Conservation (phyloP, 108 stramenopile genomes). For the Nitzschia palea region DNA sequence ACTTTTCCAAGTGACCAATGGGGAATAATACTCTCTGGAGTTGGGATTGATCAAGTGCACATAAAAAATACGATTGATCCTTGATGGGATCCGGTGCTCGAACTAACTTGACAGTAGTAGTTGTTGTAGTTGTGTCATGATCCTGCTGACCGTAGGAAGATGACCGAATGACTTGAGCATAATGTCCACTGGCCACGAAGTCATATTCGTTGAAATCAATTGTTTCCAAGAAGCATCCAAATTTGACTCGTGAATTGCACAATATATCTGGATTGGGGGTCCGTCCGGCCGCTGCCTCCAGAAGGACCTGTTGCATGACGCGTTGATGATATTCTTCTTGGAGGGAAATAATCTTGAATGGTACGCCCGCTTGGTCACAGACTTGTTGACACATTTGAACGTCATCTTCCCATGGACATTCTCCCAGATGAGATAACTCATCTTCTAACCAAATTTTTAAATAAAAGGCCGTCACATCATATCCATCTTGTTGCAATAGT, state of each 20-base stretch:
- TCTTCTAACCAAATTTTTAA: conserved; percentile 98
- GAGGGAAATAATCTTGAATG: conserved; percentile 82
- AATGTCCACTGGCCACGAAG: conserved; percentile 94
- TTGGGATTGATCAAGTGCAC: conserved; percentile 87
- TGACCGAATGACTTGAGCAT: conserved; percentile 76
- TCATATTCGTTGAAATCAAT: conserved; percentile 50
- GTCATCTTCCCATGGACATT: conserved; percentile 97
- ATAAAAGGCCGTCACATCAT: conserved; percentile 93
- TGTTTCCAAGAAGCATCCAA: conserved; percentile 92
- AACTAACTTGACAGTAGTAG: conserved; percentile 49
- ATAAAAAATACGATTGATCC: conserved; percentile 98
- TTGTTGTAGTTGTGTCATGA: not conserved
- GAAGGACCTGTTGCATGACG: conserved; percentile 89
- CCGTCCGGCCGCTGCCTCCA: conserved; percentile 82
- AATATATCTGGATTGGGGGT: conserved; percentile 98
- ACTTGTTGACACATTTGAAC: conserved; percentile 69
- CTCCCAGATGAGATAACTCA: conserved; percentile 90
- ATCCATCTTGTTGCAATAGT: conserved; percentile 79
- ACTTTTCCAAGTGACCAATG: conserved; percentile 88
- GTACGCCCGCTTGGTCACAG: conserved; percentile 90
- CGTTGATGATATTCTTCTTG: conserved; percentile 89
- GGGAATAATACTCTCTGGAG: conserved; percentile 86
- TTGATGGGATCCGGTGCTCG: conserved; percentile 93
- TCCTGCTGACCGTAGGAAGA: not conserved
- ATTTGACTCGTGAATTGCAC: conserved; percentile 96